A percentile compares a stretch with the other conserved stretches of the same genome.
Conservation (phyloP, 1,284 basidiomycete genomes). For the Malassezia pachydermatis region DNA sequence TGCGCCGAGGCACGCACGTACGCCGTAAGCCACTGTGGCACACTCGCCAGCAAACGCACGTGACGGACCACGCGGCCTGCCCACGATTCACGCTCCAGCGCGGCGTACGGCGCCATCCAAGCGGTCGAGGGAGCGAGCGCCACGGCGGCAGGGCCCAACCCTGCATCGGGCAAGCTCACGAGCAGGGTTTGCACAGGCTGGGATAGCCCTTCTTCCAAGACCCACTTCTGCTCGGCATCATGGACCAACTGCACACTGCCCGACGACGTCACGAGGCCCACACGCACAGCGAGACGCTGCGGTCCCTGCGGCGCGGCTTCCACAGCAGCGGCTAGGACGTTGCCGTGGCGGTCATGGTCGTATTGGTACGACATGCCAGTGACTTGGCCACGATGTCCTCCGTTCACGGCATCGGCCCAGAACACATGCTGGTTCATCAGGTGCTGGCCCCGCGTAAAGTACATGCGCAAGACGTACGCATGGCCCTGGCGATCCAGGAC, state of each 20-base stretch:
- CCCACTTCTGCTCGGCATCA: conserved; percentile 61
- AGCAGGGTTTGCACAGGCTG: conserved; percentile 56
- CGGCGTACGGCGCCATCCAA: conserved; percentile 1
- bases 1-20: not conserved
- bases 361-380: conserved; percentile 63
- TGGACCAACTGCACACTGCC: conserved; percentile 70
- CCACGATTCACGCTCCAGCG: conserved; percentile 48
- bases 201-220: conserved; percentile 69
- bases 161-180: conserved; percentile 66
- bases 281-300: conserved; percentile 52
- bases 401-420: conserved; percentile 53
- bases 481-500: conserved; percentile 56
- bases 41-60: conserved; percentile 18
- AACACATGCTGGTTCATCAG: conserved; percentile 55
- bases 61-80: conserved; percentile 46
- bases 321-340: conserved; percentile 53
- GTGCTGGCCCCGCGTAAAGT: conserved; percentile 51
- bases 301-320: conserved; percentile 53
- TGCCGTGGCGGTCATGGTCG: conserved; percentile 62
- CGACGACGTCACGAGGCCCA: conserved; percentile 63
- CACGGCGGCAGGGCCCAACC: conserved; percentile 43
- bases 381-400: conserved; percentile 54
- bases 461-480: conserved; percentile 61
- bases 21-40: not conserved
- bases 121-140: conserved; percentile 13